Conservation (phyloP, 2,329 filamentous ascomycete genomes). For the Aspergillus sp. region DNA sequence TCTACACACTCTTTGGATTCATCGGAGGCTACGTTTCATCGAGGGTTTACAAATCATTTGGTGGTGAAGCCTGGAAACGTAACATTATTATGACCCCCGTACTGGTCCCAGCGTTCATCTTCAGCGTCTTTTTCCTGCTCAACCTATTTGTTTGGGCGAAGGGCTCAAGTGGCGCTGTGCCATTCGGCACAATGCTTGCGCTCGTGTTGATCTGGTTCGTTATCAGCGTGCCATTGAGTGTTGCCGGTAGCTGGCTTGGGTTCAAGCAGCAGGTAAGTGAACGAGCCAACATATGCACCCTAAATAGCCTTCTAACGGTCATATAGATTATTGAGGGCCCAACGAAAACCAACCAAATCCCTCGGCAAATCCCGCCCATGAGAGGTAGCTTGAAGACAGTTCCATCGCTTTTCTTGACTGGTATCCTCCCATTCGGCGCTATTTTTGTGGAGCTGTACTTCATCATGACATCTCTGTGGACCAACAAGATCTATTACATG, state of each 20-base stretch:
- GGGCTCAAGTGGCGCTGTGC: conserved; percentile 86
- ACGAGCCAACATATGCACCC: not conserved
- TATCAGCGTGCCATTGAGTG: conserved; percentile 88
- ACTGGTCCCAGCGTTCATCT: conserved; percentile 82
- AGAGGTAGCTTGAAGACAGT: conserved; percentile 80
- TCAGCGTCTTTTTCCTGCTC: conserved; percentile 84
- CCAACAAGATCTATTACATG: conserved; percentile 99
- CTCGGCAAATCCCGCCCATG: conserved; percentile 86
- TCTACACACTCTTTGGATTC: conserved; percentile 91
- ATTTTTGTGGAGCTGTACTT: conserved; percentile 99
- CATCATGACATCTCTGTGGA: conserved; percentile 99
- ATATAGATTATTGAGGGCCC: conserved; percentile 67
- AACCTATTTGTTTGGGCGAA: conserved; percentile 97
- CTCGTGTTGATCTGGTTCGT: conserved; percentile 94
- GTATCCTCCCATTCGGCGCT: conserved; percentile 88
- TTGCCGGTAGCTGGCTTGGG: conserved; percentile 88
- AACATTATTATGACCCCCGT: conserved; percentile 87
- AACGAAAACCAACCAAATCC: conserved; percentile 95
- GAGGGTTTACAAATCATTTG: conserved; percentile 90
- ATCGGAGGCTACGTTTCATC: conserved; percentile 89
- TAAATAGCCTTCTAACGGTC: conserved; percentile 11
- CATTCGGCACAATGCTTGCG: conserved; percentile 94
- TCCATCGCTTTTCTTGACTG: conserved; percentile 88
- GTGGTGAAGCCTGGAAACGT: conserved; percentile 89
- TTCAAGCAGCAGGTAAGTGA: conserved; percentile 65